Evolutionary conservation across 106 monocot genomes (phyloP), one percentile per base, ranked within the genome.

Genomic region (Phalaenopsis equestris): DNA sequence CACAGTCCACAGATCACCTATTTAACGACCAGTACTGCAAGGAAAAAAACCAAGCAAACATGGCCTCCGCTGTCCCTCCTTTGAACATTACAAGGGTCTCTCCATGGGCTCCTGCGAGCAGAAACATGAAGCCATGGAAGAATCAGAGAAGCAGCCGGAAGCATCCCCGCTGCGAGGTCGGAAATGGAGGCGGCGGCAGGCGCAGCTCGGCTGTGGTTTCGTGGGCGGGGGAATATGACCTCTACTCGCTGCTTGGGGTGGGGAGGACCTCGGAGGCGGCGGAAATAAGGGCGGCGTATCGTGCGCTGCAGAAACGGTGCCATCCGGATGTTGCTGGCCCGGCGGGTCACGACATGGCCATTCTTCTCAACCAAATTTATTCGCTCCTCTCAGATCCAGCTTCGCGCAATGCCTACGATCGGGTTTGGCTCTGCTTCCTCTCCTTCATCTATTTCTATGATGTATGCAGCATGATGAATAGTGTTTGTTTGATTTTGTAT

Each of bases 261-360:
- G 93, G 94, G 8, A 86, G 87, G 73, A 84, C 88, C 5, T 90
- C 96, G n/a, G 77, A 84, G 18, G 87, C 83, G 80, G 68, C 83
- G 36, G 78, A 89, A 87, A 96, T 96, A 57, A 96, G 92, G 85
- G 82, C 68, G 58, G 96, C 96, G 3, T 96, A 96, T 82, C 75
- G 96, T n/a, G 78, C 87, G 16, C 75, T 96, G 72, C 93, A 93
- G 89, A 96, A 96, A 81, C 80, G 84, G 41, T 94, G 93, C 86
- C 96, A 96, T 83, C 96, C 96, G 1, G 96, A 94, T 80, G 81
- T 94, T 82, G 91, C 93, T n/a, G 96, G 96, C 3, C 81, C 87
- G 4, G 68, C 88, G 55, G 64, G 64, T 21, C 64, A 64, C 64
- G 64, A 64, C 21, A 64, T 64, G 64, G 64, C 64, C 64, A 64